These are phyloP conservation scores for Tylopilus microsporus DNA, from an alignment of 1,284 basidiomycete genomes.

Conservation along the genomic window DNA sequence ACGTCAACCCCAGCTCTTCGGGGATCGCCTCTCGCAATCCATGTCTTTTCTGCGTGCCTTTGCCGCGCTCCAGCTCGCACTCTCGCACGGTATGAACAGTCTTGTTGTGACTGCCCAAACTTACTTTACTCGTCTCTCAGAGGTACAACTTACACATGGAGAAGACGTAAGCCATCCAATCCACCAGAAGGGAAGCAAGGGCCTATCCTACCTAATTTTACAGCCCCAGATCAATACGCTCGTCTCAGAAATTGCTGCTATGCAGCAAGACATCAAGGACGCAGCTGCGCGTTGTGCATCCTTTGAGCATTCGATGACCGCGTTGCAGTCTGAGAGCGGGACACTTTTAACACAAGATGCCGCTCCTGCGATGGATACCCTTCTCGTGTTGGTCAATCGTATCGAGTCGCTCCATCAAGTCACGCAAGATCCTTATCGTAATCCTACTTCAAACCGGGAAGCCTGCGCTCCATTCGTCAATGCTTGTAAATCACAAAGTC, in stretches of 20 bases:
- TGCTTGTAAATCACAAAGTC: constrained; percentile 11
- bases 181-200: not conserved
- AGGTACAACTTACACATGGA: too few species aligned
- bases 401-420: not conserved
- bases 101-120: not conserved
- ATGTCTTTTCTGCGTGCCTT: too few species aligned
- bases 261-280: constrained; percentile 9
- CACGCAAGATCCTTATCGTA: not conserved
- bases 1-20: too few species aligned
- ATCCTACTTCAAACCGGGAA: constrained; percentile 2
- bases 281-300: not conserved
- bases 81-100: not conserved
- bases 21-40: too few species aligned
- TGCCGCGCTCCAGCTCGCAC: too few species aligned
- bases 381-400: constrained; percentile 8
- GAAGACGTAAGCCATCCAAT: constrained; percentile 1
- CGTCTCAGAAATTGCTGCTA: constrained; percentile 1
- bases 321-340: constrained; percentile 2
- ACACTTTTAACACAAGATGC: not conserved
- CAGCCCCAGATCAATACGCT: not conserved
- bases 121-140: not conserved
- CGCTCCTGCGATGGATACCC: constrained; percentile 12
- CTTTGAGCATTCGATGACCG: not conserved
- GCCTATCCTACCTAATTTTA: not conserved
- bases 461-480: constrained; percentile 2